Conservation (phyloP, 2,329 filamentous ascomycete species). For the Geosmithia morbida region DNA sequence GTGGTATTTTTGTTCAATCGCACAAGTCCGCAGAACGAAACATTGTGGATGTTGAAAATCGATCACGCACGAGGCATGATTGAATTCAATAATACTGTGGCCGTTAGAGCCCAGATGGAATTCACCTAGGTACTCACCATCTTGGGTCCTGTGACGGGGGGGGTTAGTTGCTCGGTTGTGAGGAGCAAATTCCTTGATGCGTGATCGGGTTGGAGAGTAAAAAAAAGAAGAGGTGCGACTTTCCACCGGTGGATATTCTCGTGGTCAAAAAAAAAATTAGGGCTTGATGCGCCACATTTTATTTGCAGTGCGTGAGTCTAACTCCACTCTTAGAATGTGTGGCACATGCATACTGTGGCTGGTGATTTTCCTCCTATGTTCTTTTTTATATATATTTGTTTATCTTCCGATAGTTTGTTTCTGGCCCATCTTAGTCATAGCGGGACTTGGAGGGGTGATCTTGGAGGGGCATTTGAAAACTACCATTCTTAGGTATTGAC, state of each 20-base stretch:
- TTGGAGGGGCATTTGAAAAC: neutral
- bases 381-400: neutral
- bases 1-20: constrained; percentile 8
- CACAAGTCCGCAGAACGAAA: constrained; percentile 14
- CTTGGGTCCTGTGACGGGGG: constrained; percentile 18
- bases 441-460: neutral
- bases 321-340: neutral
- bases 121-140: constrained; percentile 23
- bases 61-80: constrained; percentile 13
- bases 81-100: constrained; percentile 19
- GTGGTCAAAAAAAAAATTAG: constrained; percentile 21
- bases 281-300: constrained; percentile 14
- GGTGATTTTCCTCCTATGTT: neutral
- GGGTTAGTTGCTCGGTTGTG: constrained; percentile 12
- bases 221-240: constrained; percentile 10
- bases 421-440: neutral
- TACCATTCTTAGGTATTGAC: neutral
- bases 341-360: constrained; percentile 4
- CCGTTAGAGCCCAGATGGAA: constrained; percentile 19
- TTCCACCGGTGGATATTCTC: constrained; percentile 6
- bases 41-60: constrained; percentile 12
- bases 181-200: constrained; percentile 13
- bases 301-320: neutral
- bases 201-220: constrained; percentile 12
- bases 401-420: neutral